Evolutionary conservation across 2,329 filamentous ascomycete species (phyloP).

Genomic region (Ceratocystis papillata): DNA sequence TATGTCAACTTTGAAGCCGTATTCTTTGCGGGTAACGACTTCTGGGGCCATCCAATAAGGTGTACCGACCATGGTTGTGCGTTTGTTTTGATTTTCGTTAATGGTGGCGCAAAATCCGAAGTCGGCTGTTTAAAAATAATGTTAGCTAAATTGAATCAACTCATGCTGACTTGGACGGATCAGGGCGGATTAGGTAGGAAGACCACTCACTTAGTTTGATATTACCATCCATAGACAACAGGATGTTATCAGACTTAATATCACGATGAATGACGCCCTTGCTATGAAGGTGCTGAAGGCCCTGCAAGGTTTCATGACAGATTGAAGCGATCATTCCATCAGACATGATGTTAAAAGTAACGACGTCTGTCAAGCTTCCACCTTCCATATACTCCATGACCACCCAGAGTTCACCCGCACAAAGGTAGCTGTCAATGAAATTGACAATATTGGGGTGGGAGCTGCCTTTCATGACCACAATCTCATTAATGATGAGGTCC

Average conservation of each 20-base stretch:
- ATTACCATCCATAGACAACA: slow-evolving; percentile 84
- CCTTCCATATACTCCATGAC: slow-evolving; percentile 99
- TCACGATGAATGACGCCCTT: slow-evolving; percentile 98
- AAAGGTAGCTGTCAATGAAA: slow-evolving; percentile 93
- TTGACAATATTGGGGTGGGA: slow-evolving; percentile 98
- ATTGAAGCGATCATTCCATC: slow-evolving; percentile 95
- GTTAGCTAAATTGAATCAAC: slow-evolving; percentile 24
- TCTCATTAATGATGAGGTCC: slow-evolving; percentile 97
- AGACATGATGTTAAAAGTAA: slow-evolving; percentile 98
- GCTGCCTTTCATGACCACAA: slow-evolving; percentile 97
- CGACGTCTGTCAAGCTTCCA: slow-evolving; percentile 91
- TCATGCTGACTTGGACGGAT: not conserved
- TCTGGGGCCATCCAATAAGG: slow-evolving; percentile 99
- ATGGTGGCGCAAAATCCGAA: slow-evolving; percentile 98
- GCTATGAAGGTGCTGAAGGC: slow-evolving; percentile 88
- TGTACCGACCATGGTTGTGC: slow-evolving; percentile 97
- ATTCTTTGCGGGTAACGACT: slow-evolving; percentile 93
- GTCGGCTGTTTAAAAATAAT: slow-evolving; percentile 55
- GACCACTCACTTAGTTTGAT: slow-evolving; percentile 81
- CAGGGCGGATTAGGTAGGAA: not conserved
- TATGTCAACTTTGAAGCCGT: slow-evolving; percentile 95
- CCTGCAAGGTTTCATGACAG: slow-evolving; percentile 82
- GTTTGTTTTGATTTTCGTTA: slow-evolving; percentile 92
- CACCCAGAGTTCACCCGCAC: slow-evolving; percentile 87
- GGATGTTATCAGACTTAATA: slow-evolving; percentile 97